Conservation (phyloP, 805 yeast genomes). For the Nakazawaea anatomiae region DNA sequence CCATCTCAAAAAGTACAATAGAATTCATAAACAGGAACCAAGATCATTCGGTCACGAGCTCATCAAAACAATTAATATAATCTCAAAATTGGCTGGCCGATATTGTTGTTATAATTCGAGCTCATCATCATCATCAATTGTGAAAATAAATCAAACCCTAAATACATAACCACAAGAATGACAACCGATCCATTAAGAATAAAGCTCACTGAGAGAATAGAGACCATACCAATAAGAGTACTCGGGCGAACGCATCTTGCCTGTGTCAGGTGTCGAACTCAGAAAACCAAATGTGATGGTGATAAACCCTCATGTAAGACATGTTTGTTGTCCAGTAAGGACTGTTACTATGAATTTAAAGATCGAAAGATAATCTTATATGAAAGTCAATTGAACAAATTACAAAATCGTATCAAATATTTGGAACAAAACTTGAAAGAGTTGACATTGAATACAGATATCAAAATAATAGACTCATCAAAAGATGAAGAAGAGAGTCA, state of each 20-base stretch:
- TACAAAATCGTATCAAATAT: slow-evolving; percentile 18
- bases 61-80: too few relatives aligned
- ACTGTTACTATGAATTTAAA: slow-evolving; percentile 22
- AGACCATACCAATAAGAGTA: slow-evolving; percentile 19
- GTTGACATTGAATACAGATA: not conserved
- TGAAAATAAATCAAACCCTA: too few relatives aligned
- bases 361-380: slow-evolving; percentile 23
- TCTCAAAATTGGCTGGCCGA: not conserved
- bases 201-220: slow-evolving; percentile 10
- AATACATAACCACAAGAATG: not conserved
- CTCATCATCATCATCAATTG: too few relatives aligned
- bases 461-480: slow-evolving; percentile 10
- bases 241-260: slow-evolving; percentile 31
- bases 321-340: slow-evolving; percentile 17
- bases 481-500: slow-evolving; percentile 7
- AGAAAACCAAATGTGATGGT: slow-evolving; percentile 48
- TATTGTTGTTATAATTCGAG: not conserved
- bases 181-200: not conserved
- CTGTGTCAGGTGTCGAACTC: slow-evolving; percentile 43
- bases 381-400: slow-evolving; percentile 20
- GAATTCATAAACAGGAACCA: too few relatives aligned
- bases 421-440: slow-evolving; percentile 17
- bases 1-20: too few relatives aligned
- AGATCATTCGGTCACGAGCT: too few relatives aligned
- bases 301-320: slow-evolving; percentile 23